A percentile compares a stretch with the other conserved stretches of the same genome.
phyloP scores from a whole-genome alignment of 2,329 filamentous ascomycete species.

The Trichoderma citrinoviride region DNA sequence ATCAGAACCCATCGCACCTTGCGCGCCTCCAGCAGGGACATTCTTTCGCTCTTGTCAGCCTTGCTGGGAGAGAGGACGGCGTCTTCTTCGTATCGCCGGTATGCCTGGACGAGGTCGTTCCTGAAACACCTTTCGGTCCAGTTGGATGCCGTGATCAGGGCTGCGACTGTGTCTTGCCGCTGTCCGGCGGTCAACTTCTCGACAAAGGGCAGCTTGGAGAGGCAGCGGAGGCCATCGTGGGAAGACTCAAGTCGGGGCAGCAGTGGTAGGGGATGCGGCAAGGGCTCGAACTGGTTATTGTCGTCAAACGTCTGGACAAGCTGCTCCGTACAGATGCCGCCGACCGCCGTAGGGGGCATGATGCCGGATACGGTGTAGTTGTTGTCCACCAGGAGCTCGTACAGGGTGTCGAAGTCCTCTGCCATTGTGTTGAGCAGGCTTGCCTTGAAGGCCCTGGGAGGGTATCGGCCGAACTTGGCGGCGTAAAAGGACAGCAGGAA shows the following conservation, averaged over 20 bases:
- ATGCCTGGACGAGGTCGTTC: slow-evolving; percentile 64
- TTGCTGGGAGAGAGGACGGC: slow-evolving; percentile 49
- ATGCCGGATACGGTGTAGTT: slow-evolving; percentile 48
- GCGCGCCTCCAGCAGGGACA: slow-evolving; percentile 60
- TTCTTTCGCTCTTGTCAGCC: slow-evolving; percentile 54
- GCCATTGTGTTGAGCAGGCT: slow-evolving; percentile 60
- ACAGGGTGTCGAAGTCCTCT: slow-evolving; percentile 67
- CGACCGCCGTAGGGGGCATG: slow-evolving; percentile 55
- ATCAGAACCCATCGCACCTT: slow-evolving; percentile 78
- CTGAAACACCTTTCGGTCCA: slow-evolving; percentile 38
- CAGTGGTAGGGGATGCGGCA: slow-evolving; percentile 65
- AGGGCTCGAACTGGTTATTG: slow-evolving; percentile 55
- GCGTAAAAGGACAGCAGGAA: slow-evolving; percentile 67
- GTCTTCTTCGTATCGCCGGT: slow-evolving; percentile 67
- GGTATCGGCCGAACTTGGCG: slow-evolving; percentile 68
- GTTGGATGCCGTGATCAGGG: slow-evolving; percentile 53
- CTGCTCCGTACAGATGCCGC: slow-evolving; percentile 69
- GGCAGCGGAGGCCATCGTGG: slow-evolving; percentile 32
- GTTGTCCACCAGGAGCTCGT: slow-evolving; percentile 67
- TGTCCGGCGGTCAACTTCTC: slow-evolving; percentile 48
- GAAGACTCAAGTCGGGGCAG: slow-evolving; percentile 50
- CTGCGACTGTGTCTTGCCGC: slow-evolving; percentile 50
- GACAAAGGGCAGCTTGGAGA: slow-evolving; percentile 42
- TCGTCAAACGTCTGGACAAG: slow-evolving; percentile 65
- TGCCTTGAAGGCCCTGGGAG: slow-evolving; percentile 50